Percentiles rank a stretch among this genome's conserved stretches.
These are phyloP conservation scores for Ambrosia hybrid DNA, from an alignment of 140 eudicot species.

Conservation along the genomic window DNA sequence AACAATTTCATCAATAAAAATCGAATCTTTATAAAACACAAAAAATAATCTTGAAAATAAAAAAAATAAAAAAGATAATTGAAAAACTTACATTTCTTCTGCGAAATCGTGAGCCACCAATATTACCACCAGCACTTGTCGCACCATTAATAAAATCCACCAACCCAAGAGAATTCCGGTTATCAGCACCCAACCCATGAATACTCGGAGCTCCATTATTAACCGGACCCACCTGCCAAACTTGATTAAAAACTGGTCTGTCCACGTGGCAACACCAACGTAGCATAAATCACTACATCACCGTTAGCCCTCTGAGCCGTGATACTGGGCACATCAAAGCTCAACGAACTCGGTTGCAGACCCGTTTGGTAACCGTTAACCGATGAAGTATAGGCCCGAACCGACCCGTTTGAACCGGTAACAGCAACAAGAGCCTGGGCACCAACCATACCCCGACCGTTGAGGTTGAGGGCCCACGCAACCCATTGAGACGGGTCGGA, in stretches of 20 bases:
- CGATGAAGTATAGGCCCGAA: slow-evolving; percentile 49
- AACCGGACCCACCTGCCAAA: slow-evolving; percentile 76
- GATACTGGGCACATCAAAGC: slow-evolving; percentile 52
- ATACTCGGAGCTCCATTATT: slow-evolving; percentile 25
- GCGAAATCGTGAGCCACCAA: slow-evolving; percentile 44
- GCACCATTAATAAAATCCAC: slow-evolving; percentile 56
- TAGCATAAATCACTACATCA: slow-evolving; percentile 62
- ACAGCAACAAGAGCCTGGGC: slow-evolving; percentile 71
- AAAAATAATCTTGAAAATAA: background rate
- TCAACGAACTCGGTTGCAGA: slow-evolving; percentile 33
- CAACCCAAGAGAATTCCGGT: slow-evolving; percentile 39
- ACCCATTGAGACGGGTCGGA: slow-evolving; percentile 62
- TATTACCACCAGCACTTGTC: slow-evolving; percentile 26
- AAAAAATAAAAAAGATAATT: background rate
- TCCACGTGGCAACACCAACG: slow-evolving; percentile 54
- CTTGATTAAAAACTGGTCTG: slow-evolving; percentile 65
- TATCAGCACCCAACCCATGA: slow-evolving; percentile 35
- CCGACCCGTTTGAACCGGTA: slow-evolving; percentile 37
- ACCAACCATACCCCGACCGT: slow-evolving; percentile 45
- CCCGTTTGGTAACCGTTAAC: background rate
- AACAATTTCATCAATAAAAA: background rate
- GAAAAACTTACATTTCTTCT: slow-evolving; percentile 61
- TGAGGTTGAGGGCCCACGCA: slow-evolving; percentile 63
- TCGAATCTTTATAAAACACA: background rate
- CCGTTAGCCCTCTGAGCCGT: slow-evolving; percentile 33